Base-by-base conservation (phyloP, 2,329 filamentous ascomycete genomes). In the Aspergillus vadensis region DNA sequence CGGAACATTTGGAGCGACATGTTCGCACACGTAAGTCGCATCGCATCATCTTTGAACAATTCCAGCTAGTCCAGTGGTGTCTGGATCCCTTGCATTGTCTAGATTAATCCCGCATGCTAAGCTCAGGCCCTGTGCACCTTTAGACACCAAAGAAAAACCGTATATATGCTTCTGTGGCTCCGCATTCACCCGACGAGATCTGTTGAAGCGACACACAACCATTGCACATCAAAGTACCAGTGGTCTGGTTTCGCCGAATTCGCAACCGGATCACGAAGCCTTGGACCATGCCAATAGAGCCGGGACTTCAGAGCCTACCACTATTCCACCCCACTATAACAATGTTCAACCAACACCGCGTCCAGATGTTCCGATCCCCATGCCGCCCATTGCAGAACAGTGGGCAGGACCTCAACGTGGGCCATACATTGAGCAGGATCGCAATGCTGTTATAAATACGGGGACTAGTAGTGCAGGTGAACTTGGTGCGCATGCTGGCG, bases 71-170 rank as follows among this genome's bases (percentile, higher is more conserved):
- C 15, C 8, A 17, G 38, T 25, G 7, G 14, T 53, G 17, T 23
- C 14, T 21, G 50, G 10, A 38, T 52, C 0, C 32, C 8, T 23
- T 25, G 17, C 36, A 21, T 19, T 23, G 19, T 14, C 2, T 6
- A 44, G 2, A 12, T 4, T 21, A 14, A 8, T 25, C 1, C 14
- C 6, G 10, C 12, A 14, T 36, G 32, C 12, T 36, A 36, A 36
- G 21, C n/a, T 48, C 27, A 50, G 14, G 14, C 44, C 23, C 57
- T 19, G 67, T 53, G 53, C 47, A 30, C 55, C 39, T 21, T 23
- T 57, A 75, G 72, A 75, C 60, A 75, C 72, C 23, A 75, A 75
- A 52, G 72, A 75, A 61, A 75, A 75, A 54, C 72, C 72, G 17
- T 75, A 74, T 56, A 69, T 72, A 44, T 75, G 72, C 60, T 74